Conservation (phyloP, 352 stramenopile species). For the Phytophthora sansomeana region DNA sequence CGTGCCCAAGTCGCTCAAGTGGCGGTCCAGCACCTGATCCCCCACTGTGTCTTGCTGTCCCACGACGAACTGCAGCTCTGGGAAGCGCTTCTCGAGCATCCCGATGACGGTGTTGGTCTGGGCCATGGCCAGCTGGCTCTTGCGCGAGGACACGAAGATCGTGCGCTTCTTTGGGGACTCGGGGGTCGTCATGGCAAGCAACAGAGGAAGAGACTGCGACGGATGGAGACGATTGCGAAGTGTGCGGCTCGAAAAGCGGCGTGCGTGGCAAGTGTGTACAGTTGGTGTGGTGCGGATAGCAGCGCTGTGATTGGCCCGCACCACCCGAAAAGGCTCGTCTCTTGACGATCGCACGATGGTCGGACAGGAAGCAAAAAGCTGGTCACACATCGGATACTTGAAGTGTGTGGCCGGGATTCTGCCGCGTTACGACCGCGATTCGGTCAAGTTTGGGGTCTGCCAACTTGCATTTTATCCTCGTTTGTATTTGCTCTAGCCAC, state of each 20-base stretch:
- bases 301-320: neutral
- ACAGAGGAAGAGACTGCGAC: neutral
- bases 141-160: slow-evolving; percentile 87
- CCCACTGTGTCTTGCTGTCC: slow-evolving; percentile 84
- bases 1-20: slow-evolving; percentile 80
- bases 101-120: slow-evolving; percentile 88
- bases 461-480: neutral
- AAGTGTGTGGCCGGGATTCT: neutral
- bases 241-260: neutral
- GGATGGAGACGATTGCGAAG: slow-evolving; percentile 7
- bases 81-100: slow-evolving; percentile 77
- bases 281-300: neutral
- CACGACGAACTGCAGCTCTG: slow-evolving; percentile 79
- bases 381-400: neutral
- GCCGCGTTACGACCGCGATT: neutral
- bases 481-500: neutral
- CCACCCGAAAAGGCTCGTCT: too few relatives aligned
- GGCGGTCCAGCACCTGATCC: slow-evolving; percentile 81
- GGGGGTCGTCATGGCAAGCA: neutral
- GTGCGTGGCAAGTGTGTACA: slow-evolving; percentile 5
- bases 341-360: too few relatives aligned
- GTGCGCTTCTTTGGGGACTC: slow-evolving; percentile 43
- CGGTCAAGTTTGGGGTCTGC: neutral
- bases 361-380: neutral
- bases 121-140: slow-evolving; percentile 89